Conservation (phyloP, 371 early-diverging fungal species). For the Choanephora cucurbitarum region DNA sequence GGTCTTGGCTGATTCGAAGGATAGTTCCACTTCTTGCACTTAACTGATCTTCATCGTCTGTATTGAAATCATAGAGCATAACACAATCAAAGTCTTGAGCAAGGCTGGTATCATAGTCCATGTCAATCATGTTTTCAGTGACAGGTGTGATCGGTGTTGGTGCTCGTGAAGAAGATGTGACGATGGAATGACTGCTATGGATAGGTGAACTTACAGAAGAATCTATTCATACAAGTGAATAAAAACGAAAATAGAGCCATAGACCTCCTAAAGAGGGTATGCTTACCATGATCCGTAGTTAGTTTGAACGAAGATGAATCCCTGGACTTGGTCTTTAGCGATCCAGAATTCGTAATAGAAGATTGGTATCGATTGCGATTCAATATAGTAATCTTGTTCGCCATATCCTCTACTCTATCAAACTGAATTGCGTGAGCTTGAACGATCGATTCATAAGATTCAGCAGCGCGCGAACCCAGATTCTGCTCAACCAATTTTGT, state of each 20-base stretch:
- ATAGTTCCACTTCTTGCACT: constrained; percentile 25
- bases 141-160: neutral
- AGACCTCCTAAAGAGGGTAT: no score
- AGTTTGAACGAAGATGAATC: constrained; percentile 1
- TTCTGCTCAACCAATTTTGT: constrained; percentile 30
- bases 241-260: no score
- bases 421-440: constrained; percentile 6
- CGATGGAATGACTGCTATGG: neutral
- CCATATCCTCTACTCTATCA: constrained; percentile 12
- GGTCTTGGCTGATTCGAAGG: constrained; percentile 24
- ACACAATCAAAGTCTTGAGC: constrained; percentile 22
- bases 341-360: constrained; percentile 1
- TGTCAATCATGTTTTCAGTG: constrained; percentile 9
- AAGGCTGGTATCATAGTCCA: constrained; percentile 8
- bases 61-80: constrained; percentile 25
- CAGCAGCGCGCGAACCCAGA: constrained; percentile 12
- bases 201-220: neutral
- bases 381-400: constrained; percentile 19
- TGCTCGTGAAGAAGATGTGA: neutral
- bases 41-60: constrained; percentile 23
- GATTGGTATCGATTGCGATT: constrained; percentile 13
- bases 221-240: no score
- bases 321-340: neutral
- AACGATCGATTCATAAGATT: constrained; percentile 14
- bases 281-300: constrained; percentile 6